phyloP scores from a whole-genome alignment of 169 alveolate genomes.

The Babesia divergens region DNA sequence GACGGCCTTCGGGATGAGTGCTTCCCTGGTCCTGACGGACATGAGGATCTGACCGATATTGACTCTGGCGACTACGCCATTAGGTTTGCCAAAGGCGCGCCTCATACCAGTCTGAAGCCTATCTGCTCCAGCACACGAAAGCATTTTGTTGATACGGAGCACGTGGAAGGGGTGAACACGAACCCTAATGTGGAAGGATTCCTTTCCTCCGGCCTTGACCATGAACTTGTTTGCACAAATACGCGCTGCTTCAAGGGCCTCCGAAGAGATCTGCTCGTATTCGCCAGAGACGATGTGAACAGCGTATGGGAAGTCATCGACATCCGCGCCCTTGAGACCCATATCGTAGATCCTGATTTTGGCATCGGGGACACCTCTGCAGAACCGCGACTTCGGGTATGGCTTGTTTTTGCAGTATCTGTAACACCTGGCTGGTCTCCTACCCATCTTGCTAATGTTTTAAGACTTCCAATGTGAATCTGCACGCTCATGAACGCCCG shows the following conservation, averaged over 20 bases:
- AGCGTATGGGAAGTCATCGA: constrained; percentile 95
- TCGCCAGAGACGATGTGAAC: constrained; percentile 98
- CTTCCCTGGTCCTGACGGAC: constrained; percentile 91
- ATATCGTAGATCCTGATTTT: constrained; percentile 97
- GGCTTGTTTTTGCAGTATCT: constrained; percentile 98
- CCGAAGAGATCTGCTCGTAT: constrained; percentile 97
- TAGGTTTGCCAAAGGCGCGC: constrained; percentile 99
- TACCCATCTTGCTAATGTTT: constrained; percentile 89
- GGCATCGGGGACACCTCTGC: constrained; percentile 99
- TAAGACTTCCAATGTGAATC: background rate
- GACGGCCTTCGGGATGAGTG: constrained; percentile 85
- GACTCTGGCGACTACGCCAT: constrained; percentile 95
- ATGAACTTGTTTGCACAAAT: constrained; percentile 97
- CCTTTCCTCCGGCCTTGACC: constrained; percentile 96
- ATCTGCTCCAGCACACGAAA: constrained; percentile 99
- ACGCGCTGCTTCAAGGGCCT: constrained; percentile 99
- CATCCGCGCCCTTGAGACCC: constrained; percentile 96
- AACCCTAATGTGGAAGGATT: constrained; percentile 96
- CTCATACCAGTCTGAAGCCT: constrained; percentile 99
- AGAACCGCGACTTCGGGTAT: constrained; percentile 98
- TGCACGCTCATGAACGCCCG: background rate
- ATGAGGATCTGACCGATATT: constrained; percentile 93
- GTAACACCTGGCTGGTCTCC: constrained; percentile 99
- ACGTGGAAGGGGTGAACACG: constrained; percentile 99
- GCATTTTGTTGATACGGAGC: constrained; percentile 98